A percentile compares a stretch with the other conserved stretches of the same genome.
Evolutionary conservation across 768 basidiomycete genomes (phyloP).

Genomic region (Tricholomella constricta): DNA sequence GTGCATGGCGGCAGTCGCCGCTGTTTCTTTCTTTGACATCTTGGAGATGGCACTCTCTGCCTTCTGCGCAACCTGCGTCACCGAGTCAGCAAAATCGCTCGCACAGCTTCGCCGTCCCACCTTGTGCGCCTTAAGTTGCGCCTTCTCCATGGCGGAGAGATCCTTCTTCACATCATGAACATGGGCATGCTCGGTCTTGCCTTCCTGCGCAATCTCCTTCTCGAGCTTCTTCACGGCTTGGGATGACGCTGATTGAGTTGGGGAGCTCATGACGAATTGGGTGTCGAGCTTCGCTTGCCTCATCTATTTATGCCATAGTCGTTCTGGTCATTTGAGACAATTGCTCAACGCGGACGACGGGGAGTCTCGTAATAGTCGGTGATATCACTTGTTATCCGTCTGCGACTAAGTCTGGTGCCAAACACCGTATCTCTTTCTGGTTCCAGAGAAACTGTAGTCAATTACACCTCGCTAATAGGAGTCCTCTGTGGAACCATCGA

Average conservation of each 20-base stretch:
- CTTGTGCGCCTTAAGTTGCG: constrained; percentile 52
- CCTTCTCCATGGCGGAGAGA: constrained; percentile 54
- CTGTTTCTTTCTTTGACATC: constrained; percentile 50
- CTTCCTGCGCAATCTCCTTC: constrained; percentile 48
- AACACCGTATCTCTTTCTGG: not conserved
- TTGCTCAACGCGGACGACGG: not conserved
- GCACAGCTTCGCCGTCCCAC: constrained; percentile 24
- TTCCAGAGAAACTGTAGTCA: not conserved
- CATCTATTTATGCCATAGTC: not conserved
- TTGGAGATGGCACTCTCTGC: constrained; percentile 33
- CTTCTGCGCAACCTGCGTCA: constrained; percentile 13
- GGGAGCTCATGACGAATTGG: constrained; percentile 2
- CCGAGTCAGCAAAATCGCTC: not conserved
- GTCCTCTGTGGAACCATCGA: not conserved
- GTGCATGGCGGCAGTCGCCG: constrained; percentile 44
- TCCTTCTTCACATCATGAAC: constrained; percentile 58
- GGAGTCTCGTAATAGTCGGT: not conserved
- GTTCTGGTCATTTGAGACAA: not conserved
- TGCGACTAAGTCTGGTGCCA: not conserved
- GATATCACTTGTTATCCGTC: not conserved
- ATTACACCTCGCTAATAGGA: not conserved
- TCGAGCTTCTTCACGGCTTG: constrained; percentile 38
- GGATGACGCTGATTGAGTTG: constrained; percentile 22
- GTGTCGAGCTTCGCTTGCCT: not conserved
- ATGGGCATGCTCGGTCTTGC: constrained; percentile 49